Evolutionary conservation across 202 grass and related monocot species (phyloP).

Genomic region (Setaria italica): DNA sequence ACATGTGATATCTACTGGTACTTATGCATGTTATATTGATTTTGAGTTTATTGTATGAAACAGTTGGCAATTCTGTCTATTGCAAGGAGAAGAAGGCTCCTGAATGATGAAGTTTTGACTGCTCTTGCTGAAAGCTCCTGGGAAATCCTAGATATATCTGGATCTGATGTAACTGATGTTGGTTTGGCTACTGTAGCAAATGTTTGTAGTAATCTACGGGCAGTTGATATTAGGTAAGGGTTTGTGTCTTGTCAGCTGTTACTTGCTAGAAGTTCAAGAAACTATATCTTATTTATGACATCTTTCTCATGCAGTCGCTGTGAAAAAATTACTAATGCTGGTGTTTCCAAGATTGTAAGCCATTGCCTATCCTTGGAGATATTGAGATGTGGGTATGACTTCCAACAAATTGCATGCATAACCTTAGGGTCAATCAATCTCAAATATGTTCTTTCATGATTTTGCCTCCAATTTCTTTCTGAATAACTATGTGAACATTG

Average conservation of each 20-base stretch:
- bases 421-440: background rate
- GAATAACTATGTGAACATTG: background rate
- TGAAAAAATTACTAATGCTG: conserved; percentile 66
- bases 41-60: conserved; percentile 47
- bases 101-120: conserved; percentile 76
- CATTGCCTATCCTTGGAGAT: conserved; percentile 80
- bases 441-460: background rate
- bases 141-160: conserved; percentile 88
- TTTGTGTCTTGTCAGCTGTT: conserved; percentile 4
- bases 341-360: conserved; percentile 75
- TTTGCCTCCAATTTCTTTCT: background rate
- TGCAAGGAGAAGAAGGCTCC: conserved; percentile 81
- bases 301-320: conserved; percentile 68
- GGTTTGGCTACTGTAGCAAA: conserved; percentile 66
- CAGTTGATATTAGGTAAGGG: conserved; percentile 90
- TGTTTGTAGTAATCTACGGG: conserved; percentile 73
- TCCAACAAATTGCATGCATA: conserved; percentile 21
- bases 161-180: conserved; percentile 81
- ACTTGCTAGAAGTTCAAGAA: background rate
- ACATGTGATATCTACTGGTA: conserved; percentile 25
- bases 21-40: conserved; percentile 21
- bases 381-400: conserved; percentile 94
- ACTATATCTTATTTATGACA: conserved; percentile 20
- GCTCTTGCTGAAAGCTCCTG: conserved; percentile 85
- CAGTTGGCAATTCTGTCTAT: conserved; percentile 88